These are phyloP conservation scores for Ilyonectria mors-panacis DNA, from an alignment of 2,329 filamentous ascomycete species.

Conservation along the genomic window DNA sequence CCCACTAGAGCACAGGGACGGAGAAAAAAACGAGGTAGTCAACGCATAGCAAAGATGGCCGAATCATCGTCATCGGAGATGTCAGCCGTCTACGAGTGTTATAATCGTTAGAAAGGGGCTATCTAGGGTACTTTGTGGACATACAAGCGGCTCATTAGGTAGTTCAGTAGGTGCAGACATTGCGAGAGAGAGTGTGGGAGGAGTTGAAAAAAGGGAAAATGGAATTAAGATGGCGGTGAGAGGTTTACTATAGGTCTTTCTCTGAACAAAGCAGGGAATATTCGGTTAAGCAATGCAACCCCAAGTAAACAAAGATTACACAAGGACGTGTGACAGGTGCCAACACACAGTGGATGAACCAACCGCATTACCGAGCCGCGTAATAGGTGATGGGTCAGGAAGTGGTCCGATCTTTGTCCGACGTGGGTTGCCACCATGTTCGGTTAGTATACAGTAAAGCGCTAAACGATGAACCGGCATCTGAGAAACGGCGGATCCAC, in stretches of 20 bases:
- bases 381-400: not conserved
- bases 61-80: conserved; percentile 1
- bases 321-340: not conserved
- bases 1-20: no score
- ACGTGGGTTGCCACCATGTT: no score
- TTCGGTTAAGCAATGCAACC: not conserved
- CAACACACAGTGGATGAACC: not conserved
- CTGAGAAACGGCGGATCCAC: not conserved
- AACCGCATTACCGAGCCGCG: not conserved
- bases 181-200: no score
- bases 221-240: no score
- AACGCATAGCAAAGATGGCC: conserved; percentile 1
- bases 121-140: no score
- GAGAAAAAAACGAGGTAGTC: no score
- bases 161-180: no score
- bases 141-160: no score
- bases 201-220: no score
- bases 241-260: no score
- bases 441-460: no score
- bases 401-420: not conserved
- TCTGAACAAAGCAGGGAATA: not conserved
- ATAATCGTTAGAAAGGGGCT: no score
- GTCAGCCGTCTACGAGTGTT: not conserved
- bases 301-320: not conserved
- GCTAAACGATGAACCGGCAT: not conserved